Evolutionary conservation across 1,139 yeast genomes (phyloP), one percentile per base, ranked within the genome.

Genomic region (Suhomyces panamericanus): DNA sequence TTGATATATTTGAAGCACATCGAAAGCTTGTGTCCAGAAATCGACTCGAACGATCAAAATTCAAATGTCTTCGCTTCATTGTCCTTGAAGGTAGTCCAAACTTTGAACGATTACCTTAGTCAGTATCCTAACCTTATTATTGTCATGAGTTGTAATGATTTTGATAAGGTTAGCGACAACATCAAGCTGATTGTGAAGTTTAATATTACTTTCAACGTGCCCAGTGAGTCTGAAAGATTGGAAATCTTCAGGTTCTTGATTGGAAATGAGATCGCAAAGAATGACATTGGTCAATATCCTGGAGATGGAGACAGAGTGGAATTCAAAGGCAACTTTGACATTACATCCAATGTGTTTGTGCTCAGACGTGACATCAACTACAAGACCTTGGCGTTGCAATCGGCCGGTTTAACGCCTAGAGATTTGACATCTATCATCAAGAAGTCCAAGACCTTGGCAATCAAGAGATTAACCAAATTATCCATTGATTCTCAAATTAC

Each of bases 351-450:
- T 28, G 61, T 59, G 11, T 68, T 62, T 43, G 55, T 54, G 24
- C 56, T 62, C n/a, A 59, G 79, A 47, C 62, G 56, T 37, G 95
- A 87, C 57, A 81, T 90, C 4, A 76, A 81, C 10, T 58, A 79
- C 10, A 69, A 73, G 5, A 69, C 81, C 0, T 68, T 93, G 37
- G 88, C 98, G 0, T 69, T 87, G 43, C 96, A 89, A 56, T 87
- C 96, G 42, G 98, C 98, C 1, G 98, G 98, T 30, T 72, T 93
- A 45, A 87, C 95, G 0, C 96, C 98, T 6, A 75, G 87, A 26
- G 98, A 93, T 62, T 69, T 93, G 44, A 70, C 72, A 10, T 81
- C 93, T 0, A 88, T 93, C 47, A 79, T 89, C 13, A 76, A 80
- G 31, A 78, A 77, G 50, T 84, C 96, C 2, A 83, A 82, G 52